Base-by-base conservation (phyloP, 495 filamentous ascomycete species). In the Penicillium paxilli region DNA sequence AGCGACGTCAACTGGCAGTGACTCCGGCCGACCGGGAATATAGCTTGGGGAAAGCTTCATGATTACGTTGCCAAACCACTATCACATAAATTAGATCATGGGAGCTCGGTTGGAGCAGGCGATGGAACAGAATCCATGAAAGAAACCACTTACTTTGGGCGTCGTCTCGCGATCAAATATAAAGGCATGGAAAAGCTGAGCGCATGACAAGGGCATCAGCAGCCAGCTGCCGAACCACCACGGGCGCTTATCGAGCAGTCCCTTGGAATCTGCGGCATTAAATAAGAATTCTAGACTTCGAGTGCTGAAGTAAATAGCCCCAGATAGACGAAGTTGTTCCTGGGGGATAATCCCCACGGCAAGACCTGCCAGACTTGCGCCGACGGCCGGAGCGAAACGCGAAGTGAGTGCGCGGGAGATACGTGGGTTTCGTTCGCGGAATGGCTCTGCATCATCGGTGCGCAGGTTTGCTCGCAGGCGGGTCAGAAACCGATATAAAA, bases 171-270 rank as follows among this genome's bases (percentile, higher is more conserved):
- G 81, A 66, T 98, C 92, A 75, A 97, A 98, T 24, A 97, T 83
- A 69, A 92, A 89, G 2, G 93, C 87, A 69, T 97, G 91, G 47
- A 97, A 76, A 47, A 98, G 77, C 73, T 98, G 94, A 26, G 92
- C 94, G 63, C 85, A 90, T 11, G 91, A 86, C n/a, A 95, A 64
- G 1, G 94, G 94, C 80, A 96, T 92, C 62, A 98, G 73, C 80
- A 98, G 76, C 93, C 93, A 98, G 65, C 91, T 96, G 20, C 93
- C 94, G 78, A 91, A 93, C 94, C 94, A 98, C 83, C 81, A 81
- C 6, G 91, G 88, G 55, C 82, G 75, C 37, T 86, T 80, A 75
- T 83, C 85, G 47, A 96, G 78, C 77, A 83, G 88, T 6, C 93
- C 93, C 55, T 88, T 83, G 32, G 87, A 83, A 60, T 96, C 91